Evolutionary conservation across 176 grass and related monocot species (phyloP), one percentile per base, ranked within the genome.

Genomic region (Zoysia pacifica): DNA sequence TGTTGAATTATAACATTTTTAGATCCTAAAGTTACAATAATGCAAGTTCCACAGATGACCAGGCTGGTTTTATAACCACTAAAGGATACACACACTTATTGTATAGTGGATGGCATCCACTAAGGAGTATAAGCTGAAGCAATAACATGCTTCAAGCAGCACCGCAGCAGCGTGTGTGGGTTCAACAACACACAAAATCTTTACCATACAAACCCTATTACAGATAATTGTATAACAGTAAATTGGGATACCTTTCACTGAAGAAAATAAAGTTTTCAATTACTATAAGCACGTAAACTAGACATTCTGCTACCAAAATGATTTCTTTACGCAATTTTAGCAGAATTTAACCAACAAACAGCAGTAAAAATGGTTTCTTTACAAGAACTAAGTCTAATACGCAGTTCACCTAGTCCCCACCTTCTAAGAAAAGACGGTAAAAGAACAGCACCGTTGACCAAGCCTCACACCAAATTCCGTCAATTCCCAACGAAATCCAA

Each of bases 361-460:
- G 52, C 16, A 42, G 2, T 4, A 49, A 61, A 48, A 54, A 9
- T 0, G 0, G n/a, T 73, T 47, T 48, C 11, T 50, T 43, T 50
- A 67, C 13, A 14, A 16, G 14, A 62, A 41, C 3, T 41, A 70
- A 7, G 28, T 12, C 18, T 78, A 60, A 5, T 20, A 48, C 4
- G 37, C 60, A 46, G 44, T 50, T 41, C 19, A 87, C 19, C 16
- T 18, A 15, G 15, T 65, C 54, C 63, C 55, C 67, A 70, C 80
- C 63, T 48, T 70, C 39, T 4, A 80, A 80, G 28, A 38, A 56
- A 58, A 0, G n/a, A 58, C 20, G 40, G 6, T 40, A 56, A 28
- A 28, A 64, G 36, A 59, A 76, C 49, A 18, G 2, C 42, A 76
- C 41, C 56, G 71, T 89, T 80, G 86, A 89, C 48, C 44, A n/a